Evolutionary conservation across 208 protist species (phyloP), one percentile per base, ranked within the genome.

Genomic region (Acanthamoeba divionensis): DNA sequence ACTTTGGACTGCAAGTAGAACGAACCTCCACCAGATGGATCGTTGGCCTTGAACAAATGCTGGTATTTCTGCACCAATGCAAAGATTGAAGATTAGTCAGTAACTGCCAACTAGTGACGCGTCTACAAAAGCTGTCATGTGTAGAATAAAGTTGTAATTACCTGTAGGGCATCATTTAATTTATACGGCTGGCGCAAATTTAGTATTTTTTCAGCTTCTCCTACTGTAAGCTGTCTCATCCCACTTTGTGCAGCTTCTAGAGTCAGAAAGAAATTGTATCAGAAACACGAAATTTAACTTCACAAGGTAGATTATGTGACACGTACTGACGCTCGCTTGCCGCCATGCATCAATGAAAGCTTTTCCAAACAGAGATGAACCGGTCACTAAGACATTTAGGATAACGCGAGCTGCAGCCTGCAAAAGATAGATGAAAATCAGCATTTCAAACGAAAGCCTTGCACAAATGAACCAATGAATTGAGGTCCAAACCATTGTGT

Each of bases 1-100:
- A 90, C 63, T 54, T 90, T 90, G 45, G 83, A 90, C 31, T 90
- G 83, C 44, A 90, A n/a, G 65, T 90, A 90, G 48, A 90, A 90
- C 1, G 83, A 90, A 12, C 83, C 83, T 10, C 83, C 83, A 18
- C 47, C 62, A 2, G 41, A 41, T 2, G 83, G 83, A 47, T 90
- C 83, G 83, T 90, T 90, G 24, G 65, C 83, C 65, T 90, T 71
- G 44, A 90, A 90, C 63, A 90, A n/a, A 18, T 48, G 80, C 50
- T 90, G 63, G n/a, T 63, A 90, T 57, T 77, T 71, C 83, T 90
- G 55, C 1, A 33, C 15, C 8, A 24, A 33, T 41, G 36, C 36
- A 41, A 41, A 5, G 36, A 41, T 41, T 41, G 36, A 41, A 41
- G 36, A 41, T 5, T 41, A 41, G 36, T 41, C 5, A 41, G 36